Conservation (phyloP, 2,329 filamentous ascomycete species). For the Hymenoscyphus linearis region DNA sequence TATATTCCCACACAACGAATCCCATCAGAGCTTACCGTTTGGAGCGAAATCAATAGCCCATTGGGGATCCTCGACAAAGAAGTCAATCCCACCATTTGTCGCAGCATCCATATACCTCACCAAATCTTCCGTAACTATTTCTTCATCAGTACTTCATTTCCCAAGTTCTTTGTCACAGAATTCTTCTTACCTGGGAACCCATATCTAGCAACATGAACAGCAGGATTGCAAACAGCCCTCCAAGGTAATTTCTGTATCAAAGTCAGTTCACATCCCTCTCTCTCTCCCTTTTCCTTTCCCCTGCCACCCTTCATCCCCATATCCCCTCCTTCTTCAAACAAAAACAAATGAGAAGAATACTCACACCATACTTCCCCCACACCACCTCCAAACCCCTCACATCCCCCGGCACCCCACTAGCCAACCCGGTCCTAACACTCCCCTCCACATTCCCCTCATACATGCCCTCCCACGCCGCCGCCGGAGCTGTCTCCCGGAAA, state of each 20-base stretch:
- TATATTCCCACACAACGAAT: not conserved
- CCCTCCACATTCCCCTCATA: constrained; percentile 63
- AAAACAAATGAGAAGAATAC: constrained; percentile 4
- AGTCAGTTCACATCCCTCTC: not conserved
- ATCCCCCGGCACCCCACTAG: constrained; percentile 68
- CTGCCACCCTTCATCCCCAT: too few species aligned
- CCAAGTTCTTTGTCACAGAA: not conserved
- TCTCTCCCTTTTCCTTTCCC: not conserved
- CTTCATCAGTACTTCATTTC: not conserved
- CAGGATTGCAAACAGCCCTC: constrained; percentile 67
- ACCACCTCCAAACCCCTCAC: constrained; percentile 74
- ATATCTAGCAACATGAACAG: constrained; percentile 65
- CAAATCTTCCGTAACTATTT: constrained; percentile 62
- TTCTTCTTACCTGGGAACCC: constrained; percentile 50
- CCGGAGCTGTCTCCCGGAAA: constrained; percentile 83
- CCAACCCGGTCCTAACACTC: constrained; percentile 68
- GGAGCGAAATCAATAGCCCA: constrained; percentile 69
- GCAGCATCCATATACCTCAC: constrained; percentile 64
- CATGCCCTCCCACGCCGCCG: constrained; percentile 79
- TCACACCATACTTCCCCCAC: constrained; percentile 64
- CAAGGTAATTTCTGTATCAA: constrained; percentile 55
- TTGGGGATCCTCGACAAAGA: constrained; percentile 53
- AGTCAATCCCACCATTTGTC: constrained; percentile 42
- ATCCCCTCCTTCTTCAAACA: too few species aligned
- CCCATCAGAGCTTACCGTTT: constrained; percentile 39